Conservation (phyloP, 441 rosid genomes). For the Geranium incanum region DNA sequence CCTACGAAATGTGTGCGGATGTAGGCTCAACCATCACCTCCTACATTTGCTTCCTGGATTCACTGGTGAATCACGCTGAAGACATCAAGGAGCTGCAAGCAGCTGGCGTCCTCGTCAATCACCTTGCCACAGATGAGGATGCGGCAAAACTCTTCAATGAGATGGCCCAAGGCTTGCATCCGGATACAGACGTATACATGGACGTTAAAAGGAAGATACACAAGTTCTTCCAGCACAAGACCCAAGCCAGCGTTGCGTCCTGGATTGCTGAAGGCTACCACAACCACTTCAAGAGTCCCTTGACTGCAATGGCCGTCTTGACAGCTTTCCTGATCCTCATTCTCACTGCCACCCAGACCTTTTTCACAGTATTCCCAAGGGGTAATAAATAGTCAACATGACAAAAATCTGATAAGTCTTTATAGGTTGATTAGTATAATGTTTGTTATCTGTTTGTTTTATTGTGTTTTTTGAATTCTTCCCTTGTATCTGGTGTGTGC, state of each 20-base stretch:
- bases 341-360: background rate
- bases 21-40: background rate
- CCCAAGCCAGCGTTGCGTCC: background rate
- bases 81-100: conserved; percentile 7
- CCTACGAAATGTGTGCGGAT: conserved; percentile 3
- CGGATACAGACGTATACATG: background rate
- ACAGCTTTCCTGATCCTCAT: background rate
- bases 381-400: background rate
- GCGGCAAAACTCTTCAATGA: conserved; percentile 9
- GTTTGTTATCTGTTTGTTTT: no score
- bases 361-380: background rate
- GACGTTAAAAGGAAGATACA: background rate
- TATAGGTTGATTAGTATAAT: no score
- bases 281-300: background rate
- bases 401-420: no score
- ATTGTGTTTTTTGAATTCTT: no score
- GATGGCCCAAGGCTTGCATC: background rate
- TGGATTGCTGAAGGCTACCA: background rate
- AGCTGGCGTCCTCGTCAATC: background rate
- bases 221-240: background rate
- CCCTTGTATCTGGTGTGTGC: no score
- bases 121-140: background rate
- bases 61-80: background rate
- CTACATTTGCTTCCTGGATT: conserved; percentile 2
- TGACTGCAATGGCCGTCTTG: background rate